These are phyloP conservation scores for Metarhizium humberi DNA, from an alignment of 2,329 filamentous ascomycete species.

Conservation along the genomic window DNA sequence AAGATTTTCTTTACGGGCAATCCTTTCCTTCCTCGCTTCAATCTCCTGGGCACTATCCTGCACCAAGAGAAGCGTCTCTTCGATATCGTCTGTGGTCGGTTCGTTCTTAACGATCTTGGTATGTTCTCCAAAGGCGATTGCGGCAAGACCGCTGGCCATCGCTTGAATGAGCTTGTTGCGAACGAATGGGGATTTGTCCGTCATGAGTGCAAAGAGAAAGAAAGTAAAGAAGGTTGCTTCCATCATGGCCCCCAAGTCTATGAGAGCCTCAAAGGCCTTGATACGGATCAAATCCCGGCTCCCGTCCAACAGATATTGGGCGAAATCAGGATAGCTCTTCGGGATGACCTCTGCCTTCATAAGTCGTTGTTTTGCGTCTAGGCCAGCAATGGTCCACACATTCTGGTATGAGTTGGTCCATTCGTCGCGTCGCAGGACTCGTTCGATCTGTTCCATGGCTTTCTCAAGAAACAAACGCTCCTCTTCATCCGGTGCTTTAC, in stretches of 20 bases:
- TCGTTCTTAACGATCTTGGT: constrained; percentile 33
- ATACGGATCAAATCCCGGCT: constrained; percentile 54
- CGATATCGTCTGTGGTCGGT: constrained; percentile 25
- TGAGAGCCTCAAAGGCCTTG: constrained; percentile 54
- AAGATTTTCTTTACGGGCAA: constrained; percentile 55
- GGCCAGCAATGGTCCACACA: constrained; percentile 52
- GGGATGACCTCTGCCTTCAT: constrained; percentile 57
- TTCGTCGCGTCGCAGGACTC: constrained; percentile 58
- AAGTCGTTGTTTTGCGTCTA: constrained; percentile 51
- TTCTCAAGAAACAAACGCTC: constrained; percentile 40
- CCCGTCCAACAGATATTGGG: constrained; percentile 56
- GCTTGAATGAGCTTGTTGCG: constrained; percentile 50
- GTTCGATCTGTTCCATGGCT: constrained; percentile 54
- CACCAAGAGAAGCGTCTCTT: constrained; percentile 28
- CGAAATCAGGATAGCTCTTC: constrained; percentile 43
- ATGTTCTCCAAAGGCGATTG: constrained; percentile 54
- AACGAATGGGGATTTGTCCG: constrained; percentile 54
- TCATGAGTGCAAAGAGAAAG: constrained; percentile 48
- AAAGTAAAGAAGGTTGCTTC: constrained; percentile 46
- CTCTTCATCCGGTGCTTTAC: constrained; percentile 34
- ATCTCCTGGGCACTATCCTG: constrained; percentile 38
- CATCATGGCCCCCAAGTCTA: constrained; percentile 53
- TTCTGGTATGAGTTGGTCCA: constrained; percentile 62
- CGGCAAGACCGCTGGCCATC: constrained; percentile 50
- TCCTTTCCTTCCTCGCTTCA: constrained; percentile 52